Conservation (phyloP, 73 alveolate genomes). For the Paramecium pentaurelia region DNA sequence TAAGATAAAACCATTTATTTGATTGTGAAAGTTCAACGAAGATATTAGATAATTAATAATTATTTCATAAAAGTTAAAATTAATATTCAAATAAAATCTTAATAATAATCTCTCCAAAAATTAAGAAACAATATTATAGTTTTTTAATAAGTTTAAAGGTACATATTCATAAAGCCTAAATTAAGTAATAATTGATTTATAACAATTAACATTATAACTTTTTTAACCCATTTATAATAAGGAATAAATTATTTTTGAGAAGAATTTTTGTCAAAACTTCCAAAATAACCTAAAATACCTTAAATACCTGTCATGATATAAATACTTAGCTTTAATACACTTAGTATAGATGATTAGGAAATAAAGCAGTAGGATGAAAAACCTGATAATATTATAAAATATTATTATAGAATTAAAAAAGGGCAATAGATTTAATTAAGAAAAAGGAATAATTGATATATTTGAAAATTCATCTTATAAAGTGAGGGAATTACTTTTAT, state of each 20-base stretch:
- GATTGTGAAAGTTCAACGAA: background rate
- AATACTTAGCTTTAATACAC: background rate
- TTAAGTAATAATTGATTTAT: background rate
- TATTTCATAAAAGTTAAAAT: background rate
- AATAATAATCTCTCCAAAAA: background rate
- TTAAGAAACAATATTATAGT: background rate
- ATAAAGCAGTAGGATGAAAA: background rate
- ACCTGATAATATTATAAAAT: background rate
- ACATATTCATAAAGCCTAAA: background rate
- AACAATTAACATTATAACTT: background rate
- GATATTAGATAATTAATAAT: background rate
- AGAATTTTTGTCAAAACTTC: background rate
- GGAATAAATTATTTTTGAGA: background rate
- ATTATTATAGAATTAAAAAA: background rate
- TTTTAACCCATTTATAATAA: background rate
- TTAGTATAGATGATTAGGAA: background rate
- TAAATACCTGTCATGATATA: background rate
- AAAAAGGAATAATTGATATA: background rate
- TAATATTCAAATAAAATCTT: background rate
- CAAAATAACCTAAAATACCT: background rate
- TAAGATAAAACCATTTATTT: background rate
- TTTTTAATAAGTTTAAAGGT: background rate
- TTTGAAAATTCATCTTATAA: background rate
- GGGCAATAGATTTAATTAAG: background rate
- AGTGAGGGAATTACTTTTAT: background rate